These are phyloP conservation scores for Pleurotus sapidus DNA, from an alignment of 768 basidiomycete genomes.

Conservation along the genomic window DNA sequence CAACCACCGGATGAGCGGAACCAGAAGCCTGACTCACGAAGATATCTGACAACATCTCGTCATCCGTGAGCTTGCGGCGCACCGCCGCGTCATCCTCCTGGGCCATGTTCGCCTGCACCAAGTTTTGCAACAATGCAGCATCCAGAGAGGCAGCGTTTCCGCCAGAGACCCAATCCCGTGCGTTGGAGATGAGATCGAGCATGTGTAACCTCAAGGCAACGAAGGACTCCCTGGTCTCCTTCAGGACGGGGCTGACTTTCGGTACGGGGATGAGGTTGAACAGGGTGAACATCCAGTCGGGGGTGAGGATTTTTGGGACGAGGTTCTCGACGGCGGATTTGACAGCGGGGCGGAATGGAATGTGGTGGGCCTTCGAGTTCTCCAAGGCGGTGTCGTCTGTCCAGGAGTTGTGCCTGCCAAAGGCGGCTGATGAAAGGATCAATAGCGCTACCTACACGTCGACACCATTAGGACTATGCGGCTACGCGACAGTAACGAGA, in stretches of 20 bases:
- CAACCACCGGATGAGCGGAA: background rate
- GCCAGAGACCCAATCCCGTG: conserved; percentile 18
- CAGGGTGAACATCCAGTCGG: conserved; percentile 20
- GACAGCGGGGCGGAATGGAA: conserved; percentile 21
- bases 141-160: conserved; percentile 13
- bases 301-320: conserved; percentile 18
- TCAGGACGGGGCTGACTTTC: conserved; percentile 16
- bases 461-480: background rate
- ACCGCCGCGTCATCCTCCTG: conserved; percentile 17
- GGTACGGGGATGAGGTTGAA: background rate
- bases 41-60: conserved; percentile 20
- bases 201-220: conserved; percentile 27
- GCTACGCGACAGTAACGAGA: background rate
- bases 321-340: conserved; percentile 21
- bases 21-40: conserved; percentile 31
- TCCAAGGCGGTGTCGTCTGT: conserved; percentile 14
- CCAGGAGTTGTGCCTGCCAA: conserved; percentile 27
- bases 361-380: conserved; percentile 15
- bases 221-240: conserved; percentile 20
- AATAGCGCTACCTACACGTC: conserved; percentile 21
- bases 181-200: conserved; percentile 25
- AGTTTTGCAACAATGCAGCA: conserved; percentile 28
- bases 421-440: conserved; percentile 25
- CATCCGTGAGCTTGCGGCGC: conserved; percentile 25
- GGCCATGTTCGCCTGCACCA: conserved; percentile 33